Conservation (phyloP, 495 filamentous ascomycete species). For the Tirmania nivea region DNA sequence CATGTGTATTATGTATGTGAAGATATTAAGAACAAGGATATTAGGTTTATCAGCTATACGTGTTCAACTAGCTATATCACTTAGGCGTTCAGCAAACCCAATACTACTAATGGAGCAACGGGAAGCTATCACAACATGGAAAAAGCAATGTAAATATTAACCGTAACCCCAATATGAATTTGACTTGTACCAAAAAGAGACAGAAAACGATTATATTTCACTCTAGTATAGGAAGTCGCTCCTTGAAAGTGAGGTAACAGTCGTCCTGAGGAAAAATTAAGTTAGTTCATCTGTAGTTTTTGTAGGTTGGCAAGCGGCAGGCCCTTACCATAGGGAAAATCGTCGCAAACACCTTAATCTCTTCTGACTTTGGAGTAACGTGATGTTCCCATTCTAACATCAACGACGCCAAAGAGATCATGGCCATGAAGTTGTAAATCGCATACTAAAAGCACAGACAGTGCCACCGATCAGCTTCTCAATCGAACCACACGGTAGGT, state of each 20-base stretch:
- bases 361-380: constrained; percentile 56
- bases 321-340: constrained; percentile 80
- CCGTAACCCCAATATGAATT: too few relatives aligned
- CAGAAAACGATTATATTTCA: not conserved
- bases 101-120: too few relatives aligned
- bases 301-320: not conserved
- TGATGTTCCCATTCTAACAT: constrained; percentile 80
- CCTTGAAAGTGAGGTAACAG: constrained; percentile 18
- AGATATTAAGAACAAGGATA: too few relatives aligned
- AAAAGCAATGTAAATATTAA: too few relatives aligned
- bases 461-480: not conserved
- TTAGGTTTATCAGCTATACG: too few relatives aligned
- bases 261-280: constrained; percentile 11
- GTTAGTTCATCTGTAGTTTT: not conserved
- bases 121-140: too few relatives aligned
- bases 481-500: not conserved
- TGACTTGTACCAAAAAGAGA: too few relatives aligned
- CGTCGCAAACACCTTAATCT: constrained; percentile 95
- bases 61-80: too few relatives aligned
- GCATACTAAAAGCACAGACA: constrained; percentile 34
- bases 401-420: constrained; percentile 88
- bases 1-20: too few relatives aligned
- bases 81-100: too few relatives aligned
- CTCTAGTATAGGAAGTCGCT: constrained; percentile 6
- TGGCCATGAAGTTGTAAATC: constrained; percentile 65